A percentile compares a stretch with the other conserved stretches of the same genome.
These are phyloP conservation scores for Chalciporus piperatus DNA, from an alignment of 768 basidiomycete species.

Conservation along the genomic window DNA sequence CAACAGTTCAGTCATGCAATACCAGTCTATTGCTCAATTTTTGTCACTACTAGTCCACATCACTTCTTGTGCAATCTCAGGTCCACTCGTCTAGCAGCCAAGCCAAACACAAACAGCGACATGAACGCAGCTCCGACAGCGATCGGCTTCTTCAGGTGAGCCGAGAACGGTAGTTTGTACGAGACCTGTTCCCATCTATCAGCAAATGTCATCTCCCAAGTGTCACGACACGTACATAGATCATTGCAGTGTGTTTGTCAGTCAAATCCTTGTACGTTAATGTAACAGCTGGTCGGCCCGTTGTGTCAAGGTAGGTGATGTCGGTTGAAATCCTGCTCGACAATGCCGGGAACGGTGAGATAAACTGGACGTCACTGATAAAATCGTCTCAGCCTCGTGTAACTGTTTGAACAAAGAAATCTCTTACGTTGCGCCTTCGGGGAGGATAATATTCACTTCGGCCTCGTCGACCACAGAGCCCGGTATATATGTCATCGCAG, in stretches of 20 bases:
- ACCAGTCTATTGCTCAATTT: not conserved
- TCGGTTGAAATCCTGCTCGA: conserved; percentile 62
- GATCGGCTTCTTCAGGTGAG: conserved; percentile 86
- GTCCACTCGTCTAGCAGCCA: conserved; percentile 50
- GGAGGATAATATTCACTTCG: conserved; percentile 76
- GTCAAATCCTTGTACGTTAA: conserved; percentile 75
- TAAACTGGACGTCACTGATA: conserved; percentile 71
- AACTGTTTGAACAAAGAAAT: conserved; percentile 11
- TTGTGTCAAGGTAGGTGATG: conserved; percentile 88
- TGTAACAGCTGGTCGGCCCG: conserved; percentile 77
- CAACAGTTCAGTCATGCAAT: not conserved
- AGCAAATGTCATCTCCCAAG: conserved; percentile 4
- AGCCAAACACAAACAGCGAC: conserved; percentile 54
- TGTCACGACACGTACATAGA: conserved; percentile 65
- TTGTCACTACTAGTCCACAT: conserved; percentile 4
- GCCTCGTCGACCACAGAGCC: conserved; percentile 81
- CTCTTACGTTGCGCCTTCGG: conserved; percentile 92
- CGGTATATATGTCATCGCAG: conserved; percentile 79
- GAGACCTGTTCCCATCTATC: conserved; percentile 58
- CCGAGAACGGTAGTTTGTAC: conserved; percentile 76
- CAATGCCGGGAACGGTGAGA: conserved; percentile 74
- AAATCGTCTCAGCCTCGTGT: conserved; percentile 6
- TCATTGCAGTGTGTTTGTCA: conserved; percentile 70
- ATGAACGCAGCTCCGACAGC: conserved; percentile 73
- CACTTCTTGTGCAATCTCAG: conserved; percentile 44